These are phyloP conservation scores for Lantana camara DNA, from an alignment of 257 asterid genomes.

Conservation along the genomic window DNA sequence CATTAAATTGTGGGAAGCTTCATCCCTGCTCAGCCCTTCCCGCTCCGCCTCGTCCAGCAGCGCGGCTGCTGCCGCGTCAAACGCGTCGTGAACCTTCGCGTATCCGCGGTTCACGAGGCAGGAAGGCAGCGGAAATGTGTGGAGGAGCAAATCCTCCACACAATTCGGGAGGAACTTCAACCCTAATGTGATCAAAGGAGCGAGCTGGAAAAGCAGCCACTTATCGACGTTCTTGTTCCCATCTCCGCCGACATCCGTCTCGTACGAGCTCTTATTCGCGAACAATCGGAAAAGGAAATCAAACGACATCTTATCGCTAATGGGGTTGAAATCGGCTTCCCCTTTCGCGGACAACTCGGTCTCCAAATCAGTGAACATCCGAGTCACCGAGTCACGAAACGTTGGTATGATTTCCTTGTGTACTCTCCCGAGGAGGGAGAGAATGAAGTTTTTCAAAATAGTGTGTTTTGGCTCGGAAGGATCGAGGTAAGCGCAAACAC, in stretches of 20 bases:
- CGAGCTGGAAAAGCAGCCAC: constrained; percentile 37
- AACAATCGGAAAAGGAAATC: constrained; percentile 33
- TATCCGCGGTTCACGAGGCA: constrained; percentile 23
- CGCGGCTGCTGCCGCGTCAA: constrained; percentile 11
- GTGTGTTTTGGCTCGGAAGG: constrained; percentile 43
- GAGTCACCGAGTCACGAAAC: constrained; percentile 17
- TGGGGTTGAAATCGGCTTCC: constrained; percentile 24
- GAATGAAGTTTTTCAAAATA: constrained; percentile 19
- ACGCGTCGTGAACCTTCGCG: constrained; percentile 19
- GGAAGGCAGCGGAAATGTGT: constrained; percentile 31
- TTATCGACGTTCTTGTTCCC: constrained; percentile 21
- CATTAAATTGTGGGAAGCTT: constrained; percentile 35
- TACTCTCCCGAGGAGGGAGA: neutral
- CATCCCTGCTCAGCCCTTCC: constrained; percentile 25
- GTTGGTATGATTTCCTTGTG: constrained; percentile 31
- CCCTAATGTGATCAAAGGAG: constrained; percentile 33
- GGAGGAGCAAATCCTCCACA: constrained; percentile 35
- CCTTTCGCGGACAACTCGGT: constrained; percentile 19
- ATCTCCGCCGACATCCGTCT: constrained; percentile 9
- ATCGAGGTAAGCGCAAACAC: constrained; percentile 37
- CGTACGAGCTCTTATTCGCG: constrained; percentile 22
- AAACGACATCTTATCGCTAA: constrained; percentile 33
- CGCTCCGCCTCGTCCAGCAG: constrained; percentile 39
- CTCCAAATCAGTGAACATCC: constrained; percentile 28
- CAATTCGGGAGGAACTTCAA: constrained; percentile 31